Percentiles rank a stretch among this genome's conserved stretches.
Evolutionary conservation across 1,139 yeast species (phyloP).

Genomic region (Scheffersomyces lignicola): DNA sequence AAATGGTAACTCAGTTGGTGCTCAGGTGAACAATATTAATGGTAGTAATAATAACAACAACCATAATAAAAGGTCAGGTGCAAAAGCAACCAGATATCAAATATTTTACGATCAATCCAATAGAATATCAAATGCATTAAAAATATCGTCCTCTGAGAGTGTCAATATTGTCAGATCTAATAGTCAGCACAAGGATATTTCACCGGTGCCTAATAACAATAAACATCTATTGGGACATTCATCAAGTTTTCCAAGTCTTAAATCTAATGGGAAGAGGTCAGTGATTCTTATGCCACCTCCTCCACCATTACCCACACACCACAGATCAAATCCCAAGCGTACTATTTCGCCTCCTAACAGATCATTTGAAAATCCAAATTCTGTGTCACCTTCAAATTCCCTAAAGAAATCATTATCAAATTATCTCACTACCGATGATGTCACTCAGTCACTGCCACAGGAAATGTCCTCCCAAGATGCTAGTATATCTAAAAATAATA

Average conservation of each 20-base stretch:
- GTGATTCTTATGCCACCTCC: slow-evolving; percentile 8
- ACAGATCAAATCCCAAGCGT: slow-evolving; percentile 5
- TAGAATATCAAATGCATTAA: slow-evolving; percentile 47
- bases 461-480: slow-evolving; percentile 3
- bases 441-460: slow-evolving; percentile 7
- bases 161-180: slow-evolving; percentile 31
- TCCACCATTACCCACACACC: slow-evolving; percentile 4
- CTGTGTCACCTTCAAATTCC: slow-evolving; percentile 1
- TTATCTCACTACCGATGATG: slow-evolving; percentile 25
- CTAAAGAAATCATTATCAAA: slow-evolving; percentile 10
- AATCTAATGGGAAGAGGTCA: slow-evolving; percentile 11
- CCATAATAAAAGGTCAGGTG: slow-evolving; percentile 33
- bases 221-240: slow-evolving; percentile 19
- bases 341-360: slow-evolving; percentile 8
- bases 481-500: slow-evolving; percentile 8
- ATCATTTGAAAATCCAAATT: not conserved
- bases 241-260: slow-evolving; percentile 40
- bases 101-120: slow-evolving; percentile 50
- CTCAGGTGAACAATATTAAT: not conserved
- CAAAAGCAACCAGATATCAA: slow-evolving; percentile 53
- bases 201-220: slow-evolving; percentile 2
- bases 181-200: slow-evolving; percentile 8
- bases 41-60: slow-evolving; percentile 11
- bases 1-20: slow-evolving; percentile 11
- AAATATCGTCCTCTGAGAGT: slow-evolving; percentile 45